Conservation (phyloP, 1,284 basidiomycete species). For the Porogramme epimiltina region DNA sequence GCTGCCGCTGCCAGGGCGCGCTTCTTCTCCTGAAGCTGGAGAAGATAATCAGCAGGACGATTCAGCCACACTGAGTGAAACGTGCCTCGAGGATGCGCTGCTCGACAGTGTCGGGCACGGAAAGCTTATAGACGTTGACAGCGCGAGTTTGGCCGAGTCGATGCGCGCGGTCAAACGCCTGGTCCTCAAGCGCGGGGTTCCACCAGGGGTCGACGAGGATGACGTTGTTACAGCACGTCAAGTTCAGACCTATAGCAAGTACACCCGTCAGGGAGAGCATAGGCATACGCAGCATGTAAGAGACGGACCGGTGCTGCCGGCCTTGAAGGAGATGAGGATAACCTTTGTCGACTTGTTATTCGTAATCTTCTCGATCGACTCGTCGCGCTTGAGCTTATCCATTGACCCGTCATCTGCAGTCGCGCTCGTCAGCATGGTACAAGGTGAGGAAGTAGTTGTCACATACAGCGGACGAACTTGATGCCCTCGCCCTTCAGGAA, state of each 20-base stretch:
- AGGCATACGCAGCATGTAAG: not conserved
- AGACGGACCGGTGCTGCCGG: slow-evolving; percentile 79
- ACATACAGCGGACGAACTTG: slow-evolving; percentile 85
- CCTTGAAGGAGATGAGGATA: slow-evolving; percentile 96
- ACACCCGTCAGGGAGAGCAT: not conserved
- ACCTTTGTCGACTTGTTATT: slow-evolving; percentile 59
- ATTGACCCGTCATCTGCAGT: slow-evolving; percentile 86
- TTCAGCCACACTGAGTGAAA: not conserved
- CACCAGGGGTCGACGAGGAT: slow-evolving; percentile 95
- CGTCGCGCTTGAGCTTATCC: slow-evolving; percentile 75
- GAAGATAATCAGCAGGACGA: slow-evolving; percentile 17
- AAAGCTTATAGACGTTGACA: slow-evolving; percentile 94
- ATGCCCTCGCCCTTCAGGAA: slow-evolving; percentile 72
- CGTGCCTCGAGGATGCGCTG: slow-evolving; percentile 77
- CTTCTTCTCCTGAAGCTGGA: slow-evolving; percentile 83
- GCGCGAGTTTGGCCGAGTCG: slow-evolving; percentile 75
- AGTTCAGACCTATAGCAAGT: slow-evolving; percentile 70
- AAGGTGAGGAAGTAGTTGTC: not conserved
- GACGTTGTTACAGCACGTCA: slow-evolving; percentile 94
- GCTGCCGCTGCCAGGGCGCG: slow-evolving; percentile 84
- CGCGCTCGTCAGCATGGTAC: not conserved
- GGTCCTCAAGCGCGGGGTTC: slow-evolving; percentile 91
- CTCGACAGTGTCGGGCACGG: slow-evolving; percentile 88
- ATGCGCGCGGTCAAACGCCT: slow-evolving; percentile 73
- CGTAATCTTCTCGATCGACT: slow-evolving; percentile 75